Evolutionary conservation across 352 stramenopile genomes (phyloP).

Genomic region (Phytopythium montanum): DNA sequence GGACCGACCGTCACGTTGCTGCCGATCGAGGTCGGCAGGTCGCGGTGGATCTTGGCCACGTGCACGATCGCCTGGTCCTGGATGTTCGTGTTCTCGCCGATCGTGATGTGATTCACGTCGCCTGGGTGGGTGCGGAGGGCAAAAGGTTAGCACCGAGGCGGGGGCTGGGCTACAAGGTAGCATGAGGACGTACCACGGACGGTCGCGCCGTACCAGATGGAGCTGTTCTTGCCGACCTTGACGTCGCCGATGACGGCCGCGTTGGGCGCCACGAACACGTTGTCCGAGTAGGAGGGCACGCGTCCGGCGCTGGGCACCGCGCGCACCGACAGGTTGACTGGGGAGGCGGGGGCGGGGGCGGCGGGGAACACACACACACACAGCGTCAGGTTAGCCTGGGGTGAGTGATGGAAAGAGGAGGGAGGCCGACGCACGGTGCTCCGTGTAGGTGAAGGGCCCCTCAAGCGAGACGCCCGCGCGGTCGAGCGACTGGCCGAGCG

Average conservation of each 20-base stretch:
- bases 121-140: conserved; percentile 15
- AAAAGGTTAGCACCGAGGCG: neutral
- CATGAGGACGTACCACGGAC: conserved; percentile 52
- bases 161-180: neutral
- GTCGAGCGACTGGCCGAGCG: conserved; percentile 83
- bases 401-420: neutral
- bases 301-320: conserved; percentile 70
- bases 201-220: conserved; percentile 92
- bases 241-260: conserved; percentile 93
- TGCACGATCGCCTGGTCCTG: conserved; percentile 93
- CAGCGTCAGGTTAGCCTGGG: neutral
- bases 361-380: neutral
- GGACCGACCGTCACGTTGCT: conserved; percentile 90
- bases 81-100: conserved; percentile 93
- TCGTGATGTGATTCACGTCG: conserved; percentile 91
- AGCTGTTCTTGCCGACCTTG: conserved; percentile 87
- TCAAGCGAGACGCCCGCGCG: conserved; percentile 80
- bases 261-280: conserved; percentile 89
- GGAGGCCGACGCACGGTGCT: conserved; percentile 61
- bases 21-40: conserved; percentile 90
- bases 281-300: conserved; percentile 45
- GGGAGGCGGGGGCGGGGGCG: neutral
- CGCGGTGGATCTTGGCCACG: conserved; percentile 91
- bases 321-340: conserved; percentile 84
- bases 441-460: conserved; percentile 78